Evolutionary conservation across 495 filamentous ascomycete species (phyloP).

Genomic region (Ramalina intermedia): DNA sequence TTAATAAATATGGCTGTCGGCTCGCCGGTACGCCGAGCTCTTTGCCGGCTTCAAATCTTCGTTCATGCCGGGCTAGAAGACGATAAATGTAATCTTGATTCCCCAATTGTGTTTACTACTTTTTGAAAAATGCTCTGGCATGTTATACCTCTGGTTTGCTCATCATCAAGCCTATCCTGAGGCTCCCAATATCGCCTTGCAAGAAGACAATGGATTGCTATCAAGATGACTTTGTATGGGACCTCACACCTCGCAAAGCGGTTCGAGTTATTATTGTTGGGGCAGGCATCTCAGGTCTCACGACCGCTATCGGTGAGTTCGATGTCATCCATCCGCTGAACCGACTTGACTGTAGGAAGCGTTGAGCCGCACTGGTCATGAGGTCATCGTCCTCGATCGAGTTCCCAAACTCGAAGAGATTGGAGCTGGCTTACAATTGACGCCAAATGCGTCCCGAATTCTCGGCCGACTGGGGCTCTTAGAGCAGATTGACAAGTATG

Average conservation of each 20-base stretch:
- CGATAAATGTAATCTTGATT: too few relatives aligned
- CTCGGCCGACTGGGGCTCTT: slow-evolving; percentile 55
- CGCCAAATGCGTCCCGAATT: slow-evolving; percentile 66
- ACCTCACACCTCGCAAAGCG: not conserved
- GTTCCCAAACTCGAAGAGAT: slow-evolving; percentile 30
- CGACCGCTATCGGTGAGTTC: not conserved
- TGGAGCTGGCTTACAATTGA: slow-evolving; percentile 69
- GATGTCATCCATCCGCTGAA: not conserved
- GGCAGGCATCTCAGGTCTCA: not conserved
- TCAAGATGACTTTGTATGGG: not conserved
- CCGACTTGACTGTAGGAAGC: not conserved
- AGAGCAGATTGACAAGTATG: slow-evolving; percentile 50
- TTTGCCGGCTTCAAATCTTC: too few relatives aligned
- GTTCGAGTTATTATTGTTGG: not conserved
- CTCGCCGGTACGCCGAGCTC: too few relatives aligned
- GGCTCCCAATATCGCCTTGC: not conserved
- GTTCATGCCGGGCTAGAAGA: too few relatives aligned
- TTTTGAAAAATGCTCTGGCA: too few relatives aligned
- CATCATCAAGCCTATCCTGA: too few relatives aligned
- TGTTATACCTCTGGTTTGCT: too few relatives aligned
- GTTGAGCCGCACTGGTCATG: slow-evolving; percentile 17
- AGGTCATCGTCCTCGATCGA: slow-evolving; percentile 26
- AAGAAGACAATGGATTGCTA: not conserved
- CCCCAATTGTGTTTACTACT: too few relatives aligned
- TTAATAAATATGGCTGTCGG: too few relatives aligned